phyloP scores from a whole-genome alignment of 2,329 filamentous ascomycete species.

The Ascochyta rabiei region DNA sequence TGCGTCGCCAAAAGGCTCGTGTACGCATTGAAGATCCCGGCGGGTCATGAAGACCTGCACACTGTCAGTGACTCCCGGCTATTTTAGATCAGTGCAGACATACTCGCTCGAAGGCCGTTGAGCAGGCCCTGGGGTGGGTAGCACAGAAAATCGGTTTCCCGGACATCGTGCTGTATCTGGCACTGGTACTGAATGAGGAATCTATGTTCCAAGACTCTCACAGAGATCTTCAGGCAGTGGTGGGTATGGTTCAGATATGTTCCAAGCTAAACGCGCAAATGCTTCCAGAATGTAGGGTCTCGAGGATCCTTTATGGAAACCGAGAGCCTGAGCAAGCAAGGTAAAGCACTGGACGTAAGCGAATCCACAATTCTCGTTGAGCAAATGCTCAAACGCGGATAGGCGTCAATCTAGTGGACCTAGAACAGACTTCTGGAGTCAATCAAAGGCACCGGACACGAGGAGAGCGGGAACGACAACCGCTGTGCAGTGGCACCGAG shows the following conservation, averaged over 20 bases:
- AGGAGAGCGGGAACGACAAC: conserved; percentile 10
- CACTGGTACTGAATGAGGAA: conserved; percentile 16
- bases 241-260: conserved; percentile 33
- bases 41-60: conserved; percentile 88
- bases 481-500: conserved; percentile 12
- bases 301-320: conserved; percentile 35
- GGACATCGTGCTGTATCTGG: conserved; percentile 61
- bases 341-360: conserved; percentile 20
- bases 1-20: conserved; percentile 96
- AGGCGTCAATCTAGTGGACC: conserved; percentile 25
- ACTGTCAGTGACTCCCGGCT: conserved; percentile 12
- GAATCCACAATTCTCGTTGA: conserved; percentile 39
- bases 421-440: conserved; percentile 17
- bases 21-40: conserved; percentile 80
- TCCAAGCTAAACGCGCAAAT: conserved; percentile 35
- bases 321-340: conserved; percentile 5
- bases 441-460: conserved; percentile 17
- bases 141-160: conserved; percentile 86
- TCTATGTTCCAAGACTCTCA: conserved; percentile 36
- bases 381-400: conserved; percentile 22
- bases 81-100: conserved; percentile 30
- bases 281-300: conserved; percentile 24
- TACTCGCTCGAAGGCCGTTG: conserved; percentile 95
- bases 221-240: conserved; percentile 7
- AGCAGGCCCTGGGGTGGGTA: conserved; percentile 93